Conservation (phyloP, 2,329 filamentous ascomycete genomes). For the Verticillium isaacii region DNA sequence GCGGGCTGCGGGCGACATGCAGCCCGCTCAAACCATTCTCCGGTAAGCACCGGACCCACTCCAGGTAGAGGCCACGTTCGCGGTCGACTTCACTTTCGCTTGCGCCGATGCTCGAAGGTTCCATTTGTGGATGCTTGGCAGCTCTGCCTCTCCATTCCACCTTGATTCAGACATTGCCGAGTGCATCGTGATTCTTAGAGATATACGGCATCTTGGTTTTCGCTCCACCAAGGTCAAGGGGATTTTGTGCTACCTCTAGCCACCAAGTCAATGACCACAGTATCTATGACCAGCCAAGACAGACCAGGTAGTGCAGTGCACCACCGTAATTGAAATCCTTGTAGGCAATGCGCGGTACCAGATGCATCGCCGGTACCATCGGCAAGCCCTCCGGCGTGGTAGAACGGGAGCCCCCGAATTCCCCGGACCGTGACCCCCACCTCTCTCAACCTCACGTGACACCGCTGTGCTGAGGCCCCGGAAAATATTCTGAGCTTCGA, state of each 20-base stretch:
- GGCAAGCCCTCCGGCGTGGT: not conserved
- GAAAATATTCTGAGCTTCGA: slow-evolving; percentile 7
- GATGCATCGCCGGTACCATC: not conserved
- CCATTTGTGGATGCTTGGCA: not conserved
- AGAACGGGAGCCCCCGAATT: not conserved
- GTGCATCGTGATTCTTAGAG: not conserved
- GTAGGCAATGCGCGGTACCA: too few species aligned
- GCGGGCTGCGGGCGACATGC: not conserved
- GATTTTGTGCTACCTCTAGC: too few species aligned
- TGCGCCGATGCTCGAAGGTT: not conserved
- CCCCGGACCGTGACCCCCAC: not conserved
- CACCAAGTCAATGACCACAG: too few species aligned
- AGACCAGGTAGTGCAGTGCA: too few species aligned
- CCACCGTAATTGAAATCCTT: too few species aligned
- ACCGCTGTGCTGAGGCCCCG: slow-evolving; percentile 3
- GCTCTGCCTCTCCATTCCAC: not conserved
- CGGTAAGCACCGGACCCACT: not conserved
- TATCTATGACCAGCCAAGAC: too few species aligned
- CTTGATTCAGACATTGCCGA: not conserved
- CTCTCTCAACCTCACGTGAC: slow-evolving; percentile 6
- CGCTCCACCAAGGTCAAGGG: too few species aligned
- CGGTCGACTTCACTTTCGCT: not conserved
- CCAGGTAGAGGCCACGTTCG: not conserved
- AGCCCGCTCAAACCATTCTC: not conserved
- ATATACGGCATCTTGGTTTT: too few species aligned